Evolutionary conservation across 1,284 basidiomycete genomes (phyloP).

Genomic region (Ustilago tritici): DNA sequence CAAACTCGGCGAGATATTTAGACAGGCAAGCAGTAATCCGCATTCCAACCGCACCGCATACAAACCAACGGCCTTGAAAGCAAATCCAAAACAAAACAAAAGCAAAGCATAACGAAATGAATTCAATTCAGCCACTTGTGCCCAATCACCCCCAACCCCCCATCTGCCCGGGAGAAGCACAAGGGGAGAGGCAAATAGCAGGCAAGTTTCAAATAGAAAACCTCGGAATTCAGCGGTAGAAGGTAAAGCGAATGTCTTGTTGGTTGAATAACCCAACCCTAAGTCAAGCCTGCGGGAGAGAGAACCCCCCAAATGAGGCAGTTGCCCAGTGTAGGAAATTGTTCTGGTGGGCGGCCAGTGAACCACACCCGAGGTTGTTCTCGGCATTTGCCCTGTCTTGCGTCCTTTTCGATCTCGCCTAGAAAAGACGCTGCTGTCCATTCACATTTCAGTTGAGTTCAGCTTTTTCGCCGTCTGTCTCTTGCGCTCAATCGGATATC

Average conservation of each 20-base stretch:
- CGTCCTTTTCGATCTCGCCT: not conserved
- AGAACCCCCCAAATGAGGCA: not conserved
- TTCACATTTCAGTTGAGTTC: not conserved
- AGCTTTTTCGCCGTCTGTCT: not conserved
- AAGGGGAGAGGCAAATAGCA: not conserved
- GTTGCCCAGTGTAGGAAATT: not conserved
- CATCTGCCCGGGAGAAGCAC: not conserved
- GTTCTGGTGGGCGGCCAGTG: constrained; percentile 5
- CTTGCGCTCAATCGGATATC: not conserved
- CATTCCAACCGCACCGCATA: not conserved
- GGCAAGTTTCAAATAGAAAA: not conserved
- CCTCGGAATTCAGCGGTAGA: constrained; percentile 14
- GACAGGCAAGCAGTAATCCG: too few relatives aligned
- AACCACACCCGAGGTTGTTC: not conserved
- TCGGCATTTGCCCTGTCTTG: not conserved
- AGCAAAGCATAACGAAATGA: not conserved
- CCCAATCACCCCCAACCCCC: not conserved
- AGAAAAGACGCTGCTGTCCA: not conserved
- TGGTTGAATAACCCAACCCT: not conserved
- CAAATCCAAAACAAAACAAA: not conserved
- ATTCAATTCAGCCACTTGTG: not conserved
- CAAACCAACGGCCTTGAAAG: constrained; percentile 4
- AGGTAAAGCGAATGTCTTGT: constrained; percentile 7
- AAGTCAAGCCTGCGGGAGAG: too few relatives aligned
- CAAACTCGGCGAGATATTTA: too few relatives aligned